Percentiles rank a stretch among this genome's conserved stretches.
These are phyloP conservation scores for Flaveria bidentis DNA, from an alignment of 129 eudicot genomes.

Conservation along the genomic window DNA sequence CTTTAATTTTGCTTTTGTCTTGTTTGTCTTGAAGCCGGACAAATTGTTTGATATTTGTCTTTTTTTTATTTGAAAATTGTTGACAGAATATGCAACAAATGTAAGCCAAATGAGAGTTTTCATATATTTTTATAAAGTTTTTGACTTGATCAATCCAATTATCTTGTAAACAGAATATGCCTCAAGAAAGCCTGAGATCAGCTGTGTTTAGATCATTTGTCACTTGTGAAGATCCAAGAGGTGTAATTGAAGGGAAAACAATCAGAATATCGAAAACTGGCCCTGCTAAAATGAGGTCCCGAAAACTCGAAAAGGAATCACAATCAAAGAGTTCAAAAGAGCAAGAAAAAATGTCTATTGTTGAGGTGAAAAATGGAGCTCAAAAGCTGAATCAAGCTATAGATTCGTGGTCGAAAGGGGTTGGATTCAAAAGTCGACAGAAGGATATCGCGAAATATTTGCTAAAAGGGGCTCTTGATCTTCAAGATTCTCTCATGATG, in stretches of 20 bases:
- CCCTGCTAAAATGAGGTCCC: constrained; percentile 38
- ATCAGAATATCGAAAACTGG: constrained; percentile 52
- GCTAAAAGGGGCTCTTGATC: constrained; percentile 78
- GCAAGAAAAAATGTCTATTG: constrained; percentile 40
- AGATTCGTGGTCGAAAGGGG: constrained; percentile 63
- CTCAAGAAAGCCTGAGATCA: constrained; percentile 78
- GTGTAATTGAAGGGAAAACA: constrained; percentile 67
- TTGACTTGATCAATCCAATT: constrained; percentile 48
- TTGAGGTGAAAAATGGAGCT: constrained; percentile 70
- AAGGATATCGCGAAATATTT: constrained; percentile 64
- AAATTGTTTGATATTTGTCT: constrained; percentile 38
- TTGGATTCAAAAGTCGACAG: constrained; percentile 38
- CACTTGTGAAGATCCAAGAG: constrained; percentile 95
- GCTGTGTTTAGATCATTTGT: constrained; percentile 79
- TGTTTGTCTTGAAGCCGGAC: constrained; percentile 36
- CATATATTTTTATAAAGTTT: constrained; percentile 22
- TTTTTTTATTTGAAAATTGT: constrained; percentile 8
- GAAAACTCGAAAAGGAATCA: constrained; percentile 30
- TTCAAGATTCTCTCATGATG: constrained; percentile 69
- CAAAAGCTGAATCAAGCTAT: constrained; percentile 59
- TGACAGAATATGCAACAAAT: constrained; percentile 27
- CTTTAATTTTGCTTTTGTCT: constrained; percentile 37
- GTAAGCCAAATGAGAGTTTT: constrained; percentile 25
- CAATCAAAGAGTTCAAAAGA: constrained; percentile 36
- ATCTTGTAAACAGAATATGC: constrained; percentile 63